phyloP scores from a whole-genome alignment of 2,329 filamentous ascomycete genomes.

The Penicillium sp. region DNA sequence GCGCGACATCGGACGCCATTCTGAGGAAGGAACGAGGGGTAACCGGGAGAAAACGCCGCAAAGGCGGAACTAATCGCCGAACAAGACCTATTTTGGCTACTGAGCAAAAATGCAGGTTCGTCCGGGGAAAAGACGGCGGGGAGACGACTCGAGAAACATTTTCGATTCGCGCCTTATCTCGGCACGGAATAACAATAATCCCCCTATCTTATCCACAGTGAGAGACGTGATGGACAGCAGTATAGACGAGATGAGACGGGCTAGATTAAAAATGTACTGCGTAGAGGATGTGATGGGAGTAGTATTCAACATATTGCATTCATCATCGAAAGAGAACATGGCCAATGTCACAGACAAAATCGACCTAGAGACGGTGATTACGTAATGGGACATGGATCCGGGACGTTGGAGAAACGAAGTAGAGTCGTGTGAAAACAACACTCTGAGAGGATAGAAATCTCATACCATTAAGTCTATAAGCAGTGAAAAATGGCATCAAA shows the following conservation, averaged over 20 bases:
- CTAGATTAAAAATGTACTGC: not conserved
- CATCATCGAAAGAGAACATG: not conserved
- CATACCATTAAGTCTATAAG: not conserved
- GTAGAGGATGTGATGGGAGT: not conserved
- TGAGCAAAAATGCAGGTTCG: conserved; percentile 3
- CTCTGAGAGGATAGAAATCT: not conserved
- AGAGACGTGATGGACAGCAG: not conserved
- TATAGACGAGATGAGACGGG: not conserved
- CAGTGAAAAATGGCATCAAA: not conserved
- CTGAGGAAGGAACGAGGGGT: conserved; percentile 14
- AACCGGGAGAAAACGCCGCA: conserved; percentile 26
- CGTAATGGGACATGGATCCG: not conserved
- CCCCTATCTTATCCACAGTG: conserved; percentile 31
- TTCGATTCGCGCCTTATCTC: conserved; percentile 21
- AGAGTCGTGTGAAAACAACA: not conserved
- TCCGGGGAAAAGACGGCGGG: not conserved
- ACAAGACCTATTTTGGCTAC: conserved; percentile 32
- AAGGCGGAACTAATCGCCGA: conserved; percentile 24
- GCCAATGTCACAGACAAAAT: not conserved
- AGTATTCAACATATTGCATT: not conserved
- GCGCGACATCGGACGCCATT: conserved; percentile 27
- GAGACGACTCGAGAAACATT: conserved; percentile 15
- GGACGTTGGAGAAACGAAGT: not conserved
- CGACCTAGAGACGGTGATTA: not conserved
- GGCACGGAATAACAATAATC: conserved; percentile 24